Base-by-base conservation (phyloP, 345 rosid genomes). In the Populus davidiana region DNA sequence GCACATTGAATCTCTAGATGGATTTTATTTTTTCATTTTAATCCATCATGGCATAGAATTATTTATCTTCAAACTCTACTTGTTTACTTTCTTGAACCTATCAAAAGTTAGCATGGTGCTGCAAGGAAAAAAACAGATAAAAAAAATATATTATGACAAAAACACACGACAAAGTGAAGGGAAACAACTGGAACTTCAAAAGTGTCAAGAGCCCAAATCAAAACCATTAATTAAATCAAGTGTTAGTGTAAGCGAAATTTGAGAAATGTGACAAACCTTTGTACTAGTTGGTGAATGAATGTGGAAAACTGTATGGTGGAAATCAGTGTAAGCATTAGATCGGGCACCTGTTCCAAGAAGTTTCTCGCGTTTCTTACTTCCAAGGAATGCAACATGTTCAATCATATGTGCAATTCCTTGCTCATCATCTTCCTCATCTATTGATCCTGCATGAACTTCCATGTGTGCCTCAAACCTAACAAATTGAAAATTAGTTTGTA, bases 351-450 rank as follows among this genome's bases (percentile, higher is more conserved):
- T 93, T 39, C 98, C 97, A 69, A 96, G 98, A 87, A 96, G 95
- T 81, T 96, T 96, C 82, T 96, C 99, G 39, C 99, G 97, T 79
- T 96, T 93, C 90, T 94, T 96, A 81, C 99, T 96, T 87, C 99
- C 99, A 75, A 93, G 94, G 75, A 96, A 94, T 75, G 99, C 97
- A 36, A 96, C 97, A 79, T 96, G 99, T 81, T 96, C 99, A 77
- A 96, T 96, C 99, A 96, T 96, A 90, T 96, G 99, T 27, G 99
- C 99, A 70, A 96, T 96, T 83, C 99, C 99, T 86, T 96, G 99
- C 84, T 96, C 98, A 84, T 96, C 99, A 74, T 91, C 94, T 89
- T 92, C 98, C 88, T 96, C 99, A 29, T 96, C 99, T 78, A 96
- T 90, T 11, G 99, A 93, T 75, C 99, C 99, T 52, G 79, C 98